phyloP scores from a whole-genome alignment of 75 land plant genomes.

The Cupressus sempervirens region DNA sequence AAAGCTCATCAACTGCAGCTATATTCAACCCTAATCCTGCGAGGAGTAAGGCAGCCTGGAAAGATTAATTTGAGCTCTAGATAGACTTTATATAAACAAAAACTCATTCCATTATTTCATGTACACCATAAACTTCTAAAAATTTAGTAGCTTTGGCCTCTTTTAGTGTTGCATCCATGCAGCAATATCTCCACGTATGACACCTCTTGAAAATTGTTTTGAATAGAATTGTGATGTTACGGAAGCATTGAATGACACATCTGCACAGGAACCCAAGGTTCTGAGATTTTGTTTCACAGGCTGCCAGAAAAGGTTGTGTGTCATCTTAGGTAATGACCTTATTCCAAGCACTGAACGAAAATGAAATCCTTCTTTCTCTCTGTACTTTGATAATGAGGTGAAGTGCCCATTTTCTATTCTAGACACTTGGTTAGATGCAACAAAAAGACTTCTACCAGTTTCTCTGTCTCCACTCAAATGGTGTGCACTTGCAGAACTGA shows the following conservation, averaged over 20 bases:
- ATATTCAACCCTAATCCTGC: background rate
- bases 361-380: conserved; percentile 6
- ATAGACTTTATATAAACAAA: background rate
- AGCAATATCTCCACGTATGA: conserved; percentile 33
- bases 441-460: conserved; percentile 6
- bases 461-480: conserved; percentile 8
- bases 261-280: conserved; percentile 5
- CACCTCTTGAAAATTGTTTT: conserved; percentile 10
- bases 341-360: conserved; percentile 11
- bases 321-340: conserved; percentile 21
- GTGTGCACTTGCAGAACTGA: background rate
- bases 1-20: background rate
- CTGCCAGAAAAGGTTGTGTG: conserved; percentile 23
- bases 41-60: background rate
- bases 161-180: conserved; percentile 15
- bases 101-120: background rate
- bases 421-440: background rate
- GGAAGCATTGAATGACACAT: background rate
- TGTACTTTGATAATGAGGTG: conserved; percentile 2
- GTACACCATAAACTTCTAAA: background rate
- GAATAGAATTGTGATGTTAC: background rate
- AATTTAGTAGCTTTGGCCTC: background rate
- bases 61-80: background rate
- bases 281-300: conserved; percentile 22
- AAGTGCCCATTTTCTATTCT: conserved; percentile 13